Conservation (phyloP, 2,329 filamentous ascomycete species). For the Torrubiella hemipterigena region DNA sequence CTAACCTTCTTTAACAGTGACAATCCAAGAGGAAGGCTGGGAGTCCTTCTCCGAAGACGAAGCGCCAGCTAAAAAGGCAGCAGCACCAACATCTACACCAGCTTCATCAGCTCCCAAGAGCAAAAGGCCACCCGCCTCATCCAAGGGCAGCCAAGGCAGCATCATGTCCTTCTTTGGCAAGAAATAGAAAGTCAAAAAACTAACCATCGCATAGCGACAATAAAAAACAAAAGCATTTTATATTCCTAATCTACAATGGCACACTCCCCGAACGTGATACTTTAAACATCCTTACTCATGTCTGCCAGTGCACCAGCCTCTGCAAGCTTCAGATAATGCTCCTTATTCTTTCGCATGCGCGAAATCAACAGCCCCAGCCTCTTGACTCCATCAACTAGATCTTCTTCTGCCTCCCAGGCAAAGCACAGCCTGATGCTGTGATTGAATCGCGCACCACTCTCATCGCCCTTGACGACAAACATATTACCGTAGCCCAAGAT, state of each 20-base stretch:
- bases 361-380: slow-evolving; percentile 41
- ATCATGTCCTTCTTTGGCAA: slow-evolving; percentile 92
- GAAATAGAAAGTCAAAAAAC: slow-evolving; percentile 47
- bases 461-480: slow-evolving; percentile 55
- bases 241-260: too few species aligned
- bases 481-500: slow-evolving; percentile 56
- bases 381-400: slow-evolving; percentile 54
- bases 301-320: not conserved
- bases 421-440: slow-evolving; percentile 56
- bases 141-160: slow-evolving; percentile 58
- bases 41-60: slow-evolving; percentile 93
- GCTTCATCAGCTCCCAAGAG: slow-evolving; percentile 35
- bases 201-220: slow-evolving; percentile 13
- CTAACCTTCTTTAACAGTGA: slow-evolving; percentile 43
- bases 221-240: not conserved
- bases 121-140: slow-evolving; percentile 37
- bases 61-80: slow-evolving; percentile 41
- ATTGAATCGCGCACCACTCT: slow-evolving; percentile 40
- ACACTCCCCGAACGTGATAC: too few species aligned
- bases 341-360: slow-evolving; percentile 17
- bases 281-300: slow-evolving; percentile 3
- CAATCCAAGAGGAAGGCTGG: slow-evolving; percentile 74
- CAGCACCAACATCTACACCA: slow-evolving; percentile 32
- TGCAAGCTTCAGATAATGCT: slow-evolving; percentile 12
- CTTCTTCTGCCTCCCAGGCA: slow-evolving; percentile 56